These are phyloP conservation scores for Brassica carinata DNA, from an alignment of 345 rosid genomes.

Conservation along the genomic window DNA sequence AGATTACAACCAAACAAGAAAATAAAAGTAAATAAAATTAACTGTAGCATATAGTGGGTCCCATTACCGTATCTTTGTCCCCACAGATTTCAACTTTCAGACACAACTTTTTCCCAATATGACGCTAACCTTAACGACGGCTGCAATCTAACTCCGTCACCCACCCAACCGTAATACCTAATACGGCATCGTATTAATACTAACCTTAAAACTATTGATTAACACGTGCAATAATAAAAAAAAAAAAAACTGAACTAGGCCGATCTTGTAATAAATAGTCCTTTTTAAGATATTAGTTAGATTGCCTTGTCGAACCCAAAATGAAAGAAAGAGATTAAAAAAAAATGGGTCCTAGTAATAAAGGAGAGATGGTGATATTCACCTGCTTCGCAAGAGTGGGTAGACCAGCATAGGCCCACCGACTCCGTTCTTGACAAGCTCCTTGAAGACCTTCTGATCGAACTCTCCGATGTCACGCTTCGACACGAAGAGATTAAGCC, in stretches of 20 bases:
- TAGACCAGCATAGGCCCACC: slow-evolving; percentile 92
- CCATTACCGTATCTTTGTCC: slow-evolving; percentile 54
- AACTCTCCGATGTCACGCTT: slow-evolving; percentile 56
- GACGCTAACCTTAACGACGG: slow-evolving; percentile 33
- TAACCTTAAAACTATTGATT: slow-evolving; percentile 11
- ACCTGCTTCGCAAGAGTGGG: slow-evolving; percentile 88
- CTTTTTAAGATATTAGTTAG: background rate
- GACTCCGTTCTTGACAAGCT: slow-evolving; percentile 65
- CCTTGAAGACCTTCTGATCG: slow-evolving; percentile 67
- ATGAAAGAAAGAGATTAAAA: background rate
- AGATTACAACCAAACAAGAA: background rate
- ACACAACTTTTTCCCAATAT: slow-evolving; percentile 25
- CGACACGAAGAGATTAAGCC: slow-evolving; percentile 87
- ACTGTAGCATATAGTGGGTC: slow-evolving; percentile 26
- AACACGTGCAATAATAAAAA: slow-evolving; percentile 22
- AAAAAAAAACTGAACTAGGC: slow-evolving; percentile 6
- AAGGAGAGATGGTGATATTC: slow-evolving; percentile 19
- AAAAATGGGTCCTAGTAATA: background rate
- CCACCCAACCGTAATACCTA: slow-evolving; percentile 35
- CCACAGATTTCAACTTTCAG: slow-evolving; percentile 15
- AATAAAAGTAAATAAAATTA: background rate
- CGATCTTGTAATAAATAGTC: slow-evolving; percentile 7
- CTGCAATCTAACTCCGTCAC: slow-evolving; percentile 21
- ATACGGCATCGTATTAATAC: slow-evolving; percentile 24
- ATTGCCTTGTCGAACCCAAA: slow-evolving; percentile 20